Conservation (phyloP, 306 rosid genomes). For the Senna tora region DNA sequence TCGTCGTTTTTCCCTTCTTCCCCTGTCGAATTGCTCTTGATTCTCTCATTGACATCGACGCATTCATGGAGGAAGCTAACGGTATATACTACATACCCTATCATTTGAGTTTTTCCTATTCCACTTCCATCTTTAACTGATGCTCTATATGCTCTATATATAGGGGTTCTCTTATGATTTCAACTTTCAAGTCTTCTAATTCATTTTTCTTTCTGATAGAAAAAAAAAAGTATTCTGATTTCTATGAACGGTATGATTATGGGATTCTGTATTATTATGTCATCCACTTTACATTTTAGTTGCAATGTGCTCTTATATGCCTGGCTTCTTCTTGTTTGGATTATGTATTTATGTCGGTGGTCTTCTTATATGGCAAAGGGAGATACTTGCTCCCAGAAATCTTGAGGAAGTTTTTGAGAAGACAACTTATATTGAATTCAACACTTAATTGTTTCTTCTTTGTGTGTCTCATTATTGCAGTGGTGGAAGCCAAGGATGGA, state of each 20-base stretch:
- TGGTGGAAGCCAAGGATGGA: constrained; percentile 77
- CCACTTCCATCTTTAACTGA: neutral
- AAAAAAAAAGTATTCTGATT: neutral
- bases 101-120: neutral
- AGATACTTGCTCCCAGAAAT: neutral
- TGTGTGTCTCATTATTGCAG: constrained; percentile 43
- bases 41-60: constrained; percentile 17
- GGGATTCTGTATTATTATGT: neutral
- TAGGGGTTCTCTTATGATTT: no score
- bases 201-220: no score
- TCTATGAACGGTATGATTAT: neutral
- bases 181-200: neutral
- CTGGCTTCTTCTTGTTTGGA: neutral
- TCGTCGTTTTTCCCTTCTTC: constrained; percentile 6
- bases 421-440: constrained; percentile 8
- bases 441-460: constrained; percentile 7
- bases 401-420: constrained; percentile 28
- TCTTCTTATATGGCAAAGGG: constrained; percentile 11
- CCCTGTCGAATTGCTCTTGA: neutral
- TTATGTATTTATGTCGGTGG: no score
- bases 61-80: constrained; percentile 52
- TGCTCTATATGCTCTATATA: no score
- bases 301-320: neutral
- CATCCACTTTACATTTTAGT: neutral
- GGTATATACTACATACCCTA: constrained; percentile 36